Percentiles rank a stretch among this genome's conserved stretches.
Conservation (phyloP, 1,139 yeast species). For the Candida labiduridarum region DNA sequence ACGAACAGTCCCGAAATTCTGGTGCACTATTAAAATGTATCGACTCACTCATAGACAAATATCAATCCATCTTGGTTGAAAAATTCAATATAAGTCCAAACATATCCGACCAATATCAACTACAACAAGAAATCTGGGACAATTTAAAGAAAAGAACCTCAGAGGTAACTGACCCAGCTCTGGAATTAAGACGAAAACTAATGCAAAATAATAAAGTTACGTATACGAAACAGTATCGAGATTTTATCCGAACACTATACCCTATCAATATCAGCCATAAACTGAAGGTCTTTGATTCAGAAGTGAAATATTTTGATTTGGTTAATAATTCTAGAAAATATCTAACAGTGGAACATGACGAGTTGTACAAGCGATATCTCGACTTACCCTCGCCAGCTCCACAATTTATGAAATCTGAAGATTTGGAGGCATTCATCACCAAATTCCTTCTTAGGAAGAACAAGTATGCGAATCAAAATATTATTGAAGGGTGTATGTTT, state of each 20-base stretch:
- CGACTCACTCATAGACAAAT: conserved; percentile 16
- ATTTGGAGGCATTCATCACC: conserved; percentile 40
- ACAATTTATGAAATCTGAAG: conserved; percentile 30
- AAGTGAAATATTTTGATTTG: conserved; percentile 12
- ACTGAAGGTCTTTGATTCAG: conserved; percentile 3
- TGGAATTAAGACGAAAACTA: conserved; percentile 6
- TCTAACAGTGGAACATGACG: conserved; percentile 25
- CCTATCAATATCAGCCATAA: conserved; percentile 22
- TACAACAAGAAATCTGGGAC: conserved; percentile 16
- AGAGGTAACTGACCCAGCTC: not conserved
- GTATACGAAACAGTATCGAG: conserved; percentile 12
- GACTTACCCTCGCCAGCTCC: conserved; percentile 40
- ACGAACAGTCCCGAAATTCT: conserved; percentile 11
- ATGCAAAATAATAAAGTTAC: not conserved
- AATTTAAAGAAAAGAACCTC: conserved; percentile 7
- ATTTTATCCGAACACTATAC: conserved; percentile 38
- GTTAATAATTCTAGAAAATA: conserved; percentile 18
- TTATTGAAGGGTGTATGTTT: conserved; percentile 6
- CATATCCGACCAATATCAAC: conserved; percentile 7
- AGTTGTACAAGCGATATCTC: conserved; percentile 34
- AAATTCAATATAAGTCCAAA: conserved; percentile 10
- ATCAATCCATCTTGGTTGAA: conserved; percentile 14
- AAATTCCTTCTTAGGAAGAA: conserved; percentile 22
- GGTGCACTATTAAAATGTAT: conserved; percentile 17
- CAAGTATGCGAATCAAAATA: conserved; percentile 7